These are phyloP conservation scores for Cyclocybe aegerita DNA, from an alignment of 768 basidiomycete species.

Conservation along the genomic window DNA sequence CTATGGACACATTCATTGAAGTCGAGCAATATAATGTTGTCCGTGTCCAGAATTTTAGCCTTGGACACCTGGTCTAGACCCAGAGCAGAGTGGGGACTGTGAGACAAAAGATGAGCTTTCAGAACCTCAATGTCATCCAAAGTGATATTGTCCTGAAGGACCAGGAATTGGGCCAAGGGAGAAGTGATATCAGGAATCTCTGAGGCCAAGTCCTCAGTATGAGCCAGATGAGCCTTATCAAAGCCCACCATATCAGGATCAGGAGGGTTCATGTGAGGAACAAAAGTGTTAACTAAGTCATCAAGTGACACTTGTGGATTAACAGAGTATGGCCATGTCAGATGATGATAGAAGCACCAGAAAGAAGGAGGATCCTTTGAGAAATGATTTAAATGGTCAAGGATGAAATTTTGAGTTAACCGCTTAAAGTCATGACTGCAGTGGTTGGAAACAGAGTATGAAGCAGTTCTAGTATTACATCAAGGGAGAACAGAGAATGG, in stretches of 20 bases:
- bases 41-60: neutral
- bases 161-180: neutral
- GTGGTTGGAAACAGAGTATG: too few species aligned
- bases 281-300: neutral
- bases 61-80: neutral
- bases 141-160: neutral
- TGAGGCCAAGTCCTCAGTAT: too few species aligned
- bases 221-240: neutral
- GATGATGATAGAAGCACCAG: too few species aligned
- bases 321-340: too few species aligned
- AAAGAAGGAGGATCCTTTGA: too few species aligned
- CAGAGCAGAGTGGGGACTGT: neutral
- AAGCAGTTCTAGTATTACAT: too few species aligned
- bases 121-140: too few species aligned
- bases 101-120: too few species aligned
- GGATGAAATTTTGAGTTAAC: too few species aligned
- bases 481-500: too few species aligned
- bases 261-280: neutral
- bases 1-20: neutral
- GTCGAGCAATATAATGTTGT: neutral
- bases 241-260: neutral
- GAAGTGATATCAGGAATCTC: neutral
- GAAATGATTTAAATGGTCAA: too few species aligned
- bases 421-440: too few species aligned
- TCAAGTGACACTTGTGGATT: neutral